Conservation (phyloP, 805 yeast genomes). For the Wickerhamiella hasegawae region DNA sequence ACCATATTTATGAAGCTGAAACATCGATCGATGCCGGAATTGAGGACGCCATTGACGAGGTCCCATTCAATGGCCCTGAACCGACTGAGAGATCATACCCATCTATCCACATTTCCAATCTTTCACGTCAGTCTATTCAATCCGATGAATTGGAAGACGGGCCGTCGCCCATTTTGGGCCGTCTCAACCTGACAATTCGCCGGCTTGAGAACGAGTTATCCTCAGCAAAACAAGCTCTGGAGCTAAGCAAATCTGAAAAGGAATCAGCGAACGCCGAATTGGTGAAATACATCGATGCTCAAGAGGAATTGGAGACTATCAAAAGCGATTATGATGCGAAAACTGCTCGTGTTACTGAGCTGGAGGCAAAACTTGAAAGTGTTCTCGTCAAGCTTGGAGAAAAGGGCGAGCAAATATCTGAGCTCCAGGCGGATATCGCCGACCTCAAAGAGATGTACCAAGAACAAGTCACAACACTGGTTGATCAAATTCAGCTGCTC, state of each 20-base stretch:
- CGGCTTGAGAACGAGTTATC: slow-evolving; percentile 61
- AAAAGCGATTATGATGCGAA: slow-evolving; percentile 17
- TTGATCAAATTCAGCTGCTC: slow-evolving; percentile 36
- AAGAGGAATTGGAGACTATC: slow-evolving; percentile 29
- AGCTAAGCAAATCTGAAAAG: slow-evolving; percentile 37
- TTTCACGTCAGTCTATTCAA: not conserved
- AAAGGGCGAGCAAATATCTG: slow-evolving; percentile 72
- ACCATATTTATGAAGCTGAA: not conserved
- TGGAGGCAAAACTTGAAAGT: slow-evolving; percentile 33
- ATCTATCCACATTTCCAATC: no score
- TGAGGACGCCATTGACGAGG: no score
- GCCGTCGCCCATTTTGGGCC: slow-evolving; percentile 23
- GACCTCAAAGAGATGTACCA: slow-evolving; percentile 77
- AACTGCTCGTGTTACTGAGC: slow-evolving; percentile 25
- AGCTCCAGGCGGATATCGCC: slow-evolving; percentile 69
- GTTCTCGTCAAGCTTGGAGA: slow-evolving; percentile 60
- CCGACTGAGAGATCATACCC: not conserved
- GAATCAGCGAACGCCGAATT: slow-evolving; percentile 56
- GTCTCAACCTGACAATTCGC: slow-evolving; percentile 60
- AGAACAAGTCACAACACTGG: slow-evolving; percentile 76
- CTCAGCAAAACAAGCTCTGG: slow-evolving; percentile 47
- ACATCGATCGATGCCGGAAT: not conserved
- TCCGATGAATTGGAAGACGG: not conserved
- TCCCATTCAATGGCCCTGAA: no score
- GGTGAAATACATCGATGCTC: slow-evolving; percentile 37